These are phyloP conservation scores for Trichoderma asperellum DNA, from an alignment of 2,329 filamentous ascomycete genomes.

Conservation along the genomic window DNA sequence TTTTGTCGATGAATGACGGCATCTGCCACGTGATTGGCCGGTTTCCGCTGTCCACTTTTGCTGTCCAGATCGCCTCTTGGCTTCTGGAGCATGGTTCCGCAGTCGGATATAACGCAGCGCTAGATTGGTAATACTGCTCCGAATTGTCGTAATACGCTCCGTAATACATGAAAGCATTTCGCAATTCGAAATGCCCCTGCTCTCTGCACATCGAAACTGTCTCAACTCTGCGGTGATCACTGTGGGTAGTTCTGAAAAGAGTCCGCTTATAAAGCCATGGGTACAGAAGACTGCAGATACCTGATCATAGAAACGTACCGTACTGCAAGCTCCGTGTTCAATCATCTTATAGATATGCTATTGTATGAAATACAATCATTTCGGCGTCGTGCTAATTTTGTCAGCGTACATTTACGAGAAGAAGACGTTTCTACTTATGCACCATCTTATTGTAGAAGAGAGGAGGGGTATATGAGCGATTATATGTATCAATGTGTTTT, in stretches of 20 bases:
- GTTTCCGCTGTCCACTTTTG: conserved; percentile 8
- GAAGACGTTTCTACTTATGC: not conserved
- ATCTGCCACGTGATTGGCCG: conserved; percentile 28
- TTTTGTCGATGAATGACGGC: conserved; percentile 23
- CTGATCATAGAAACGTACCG: not conserved
- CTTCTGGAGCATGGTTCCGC: not conserved
- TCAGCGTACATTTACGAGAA: not conserved
- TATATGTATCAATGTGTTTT: not conserved
- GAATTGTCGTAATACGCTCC: not conserved
- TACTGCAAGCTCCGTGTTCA: not conserved
- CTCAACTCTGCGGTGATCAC: not conserved
- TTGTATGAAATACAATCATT: not conserved
- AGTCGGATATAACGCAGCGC: not conserved
- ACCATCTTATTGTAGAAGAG: not conserved
- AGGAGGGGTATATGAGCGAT: not conserved
- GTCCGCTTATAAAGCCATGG: not conserved
- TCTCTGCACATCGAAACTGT: not conserved
- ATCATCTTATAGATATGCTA: not conserved
- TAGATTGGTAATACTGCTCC: conserved; percentile 8
- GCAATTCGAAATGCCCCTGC: not conserved
- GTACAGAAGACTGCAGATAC: not conserved
- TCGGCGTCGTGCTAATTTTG: not conserved
- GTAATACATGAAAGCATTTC: not conserved
- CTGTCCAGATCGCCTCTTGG: not conserved
- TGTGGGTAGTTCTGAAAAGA: not conserved